phyloP scores from a whole-genome alignment of 192 early-diverging fungal genomes.

The Coemansia sp. region DNA sequence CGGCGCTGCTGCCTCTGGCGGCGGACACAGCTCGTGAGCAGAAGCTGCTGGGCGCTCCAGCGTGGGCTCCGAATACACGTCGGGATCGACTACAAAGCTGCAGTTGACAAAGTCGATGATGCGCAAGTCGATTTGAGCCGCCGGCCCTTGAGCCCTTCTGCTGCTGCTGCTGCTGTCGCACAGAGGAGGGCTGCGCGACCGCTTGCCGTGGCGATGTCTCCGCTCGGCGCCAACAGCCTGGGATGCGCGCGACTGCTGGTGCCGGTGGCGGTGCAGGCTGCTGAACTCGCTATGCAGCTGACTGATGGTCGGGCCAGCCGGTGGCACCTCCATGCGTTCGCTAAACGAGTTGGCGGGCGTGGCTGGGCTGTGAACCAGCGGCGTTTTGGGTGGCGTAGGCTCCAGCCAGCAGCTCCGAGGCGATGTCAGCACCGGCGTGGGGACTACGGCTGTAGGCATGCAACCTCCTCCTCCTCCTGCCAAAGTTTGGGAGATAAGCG shows the following conservation, averaged over 20 bases:
- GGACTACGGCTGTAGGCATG: neutral
- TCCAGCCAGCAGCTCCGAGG: neutral
- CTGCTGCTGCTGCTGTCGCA: conserved; percentile 1
- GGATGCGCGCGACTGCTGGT: neutral
- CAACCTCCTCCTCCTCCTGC: neutral
- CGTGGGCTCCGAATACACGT: conserved; percentile 48
- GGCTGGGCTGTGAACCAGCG: neutral
- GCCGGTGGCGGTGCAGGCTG: neutral
- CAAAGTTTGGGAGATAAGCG: neutral
- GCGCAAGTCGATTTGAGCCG: conserved; percentile 71
- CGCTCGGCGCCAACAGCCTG: too few relatives aligned
- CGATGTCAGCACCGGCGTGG: neutral
- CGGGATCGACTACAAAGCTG: conserved; percentile 63
- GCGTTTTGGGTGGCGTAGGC: conserved; percentile 22
- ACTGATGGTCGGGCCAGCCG: conserved; percentile 9
- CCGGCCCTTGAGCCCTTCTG: neutral
- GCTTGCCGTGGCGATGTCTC: neutral
- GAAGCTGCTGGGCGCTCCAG: conserved; percentile 46
- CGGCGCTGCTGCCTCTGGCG: conserved; percentile 15
- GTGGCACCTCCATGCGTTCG: conserved; percentile 11
- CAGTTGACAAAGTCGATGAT: conserved; percentile 99
- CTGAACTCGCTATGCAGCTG: neutral
- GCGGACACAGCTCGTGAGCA: conserved; percentile 42
- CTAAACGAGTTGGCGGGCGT: conserved; percentile 17
- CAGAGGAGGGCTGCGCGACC: neutral